These are phyloP conservation scores for Rosa persica DNA, from an alignment of 306 rosid species.

Conservation along the genomic window DNA sequence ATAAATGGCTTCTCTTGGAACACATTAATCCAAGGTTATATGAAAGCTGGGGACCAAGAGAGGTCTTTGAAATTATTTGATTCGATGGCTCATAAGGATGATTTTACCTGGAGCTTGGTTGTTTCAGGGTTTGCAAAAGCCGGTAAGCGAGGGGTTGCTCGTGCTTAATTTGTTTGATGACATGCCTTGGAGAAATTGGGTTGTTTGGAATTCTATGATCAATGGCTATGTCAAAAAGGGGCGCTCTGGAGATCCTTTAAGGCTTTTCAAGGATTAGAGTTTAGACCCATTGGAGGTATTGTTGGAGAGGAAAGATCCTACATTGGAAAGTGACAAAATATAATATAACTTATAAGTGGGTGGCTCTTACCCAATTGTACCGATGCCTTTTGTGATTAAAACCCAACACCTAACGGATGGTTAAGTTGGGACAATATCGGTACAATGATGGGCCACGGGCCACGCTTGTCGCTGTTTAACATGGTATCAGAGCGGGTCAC, in stretches of 20 bases:
- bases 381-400: too few relatives aligned
- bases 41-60: constrained; percentile 44
- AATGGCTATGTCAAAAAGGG: constrained; percentile 61
- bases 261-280: constrained; percentile 57
- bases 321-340: too few relatives aligned
- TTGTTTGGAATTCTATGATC: constrained; percentile 71
- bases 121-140: constrained; percentile 56
- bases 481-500: too few relatives aligned
- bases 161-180: constrained; percentile 46
- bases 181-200: constrained; percentile 56
- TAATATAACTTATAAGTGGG: too few relatives aligned
- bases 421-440: too few relatives aligned
- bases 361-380: too few relatives aligned
- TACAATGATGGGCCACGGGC: too few relatives aligned
- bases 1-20: constrained; percentile 67
- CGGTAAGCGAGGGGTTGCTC: constrained; percentile 49
- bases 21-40: constrained; percentile 54
- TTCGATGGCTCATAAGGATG: constrained; percentile 54
- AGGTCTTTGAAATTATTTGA: constrained; percentile 51
- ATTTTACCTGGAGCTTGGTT: constrained; percentile 57
- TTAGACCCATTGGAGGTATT: constrained; percentile 36
- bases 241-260: constrained; percentile 44
- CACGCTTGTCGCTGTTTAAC: too few relatives aligned
- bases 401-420: too few relatives aligned
- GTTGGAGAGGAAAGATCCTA: too few relatives aligned